Base-by-base conservation (phyloP, 164 flowering plant species). In the Vitis rotundifolia region DNA sequence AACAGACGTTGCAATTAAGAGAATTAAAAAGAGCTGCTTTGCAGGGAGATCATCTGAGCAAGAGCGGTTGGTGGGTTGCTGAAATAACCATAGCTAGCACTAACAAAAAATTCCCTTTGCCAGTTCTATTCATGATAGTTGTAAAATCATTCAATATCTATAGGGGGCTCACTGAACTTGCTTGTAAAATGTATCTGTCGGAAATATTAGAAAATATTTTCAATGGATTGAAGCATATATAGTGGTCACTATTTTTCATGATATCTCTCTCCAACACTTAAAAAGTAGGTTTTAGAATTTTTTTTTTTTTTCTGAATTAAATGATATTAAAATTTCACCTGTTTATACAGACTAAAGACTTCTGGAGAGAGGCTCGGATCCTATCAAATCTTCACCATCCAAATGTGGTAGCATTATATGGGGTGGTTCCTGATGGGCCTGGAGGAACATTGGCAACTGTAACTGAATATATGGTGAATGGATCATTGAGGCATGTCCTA, bases 311-410 rank as follows among this genome's bases (percentile, higher is more conserved):
- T 60, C 55, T 37, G 26, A 49, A 26, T 49, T 6, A 26, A 47
- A 48, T 26, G 44, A 37, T 37, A 37, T 22, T 10, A 12, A 14
- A 48, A 59, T 12, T 66, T 53, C 48, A 26, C 12, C 50, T 56
- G 67, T 10, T 49, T 57, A 8, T 72, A 2, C 88, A 91, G 96
- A 84, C 77, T 8, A 87, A 85, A 70, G 97, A 92, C 75, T 90
- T 90, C 64, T 92, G 97, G 97, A 87, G 94, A 77, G 97, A 92
- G 75, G 97, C 97, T 62, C 79, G 77, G 54, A 88, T 92, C 51
- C 85, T 92, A 11, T 88, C 94, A 26, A 88, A 79, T 60, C 93
- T 92, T 80, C 97, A 92, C 77, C 97, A 92, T 81, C 97, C 97
- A 63, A 92, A 92, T 75, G 91, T 92, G 28, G 88, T 92, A 51